Evolutionary conservation across 2,329 filamentous ascomycete species (phyloP), one percentile per base, ranked within the genome.

Genomic region (Sphaerostilbella broomeana): DNA sequence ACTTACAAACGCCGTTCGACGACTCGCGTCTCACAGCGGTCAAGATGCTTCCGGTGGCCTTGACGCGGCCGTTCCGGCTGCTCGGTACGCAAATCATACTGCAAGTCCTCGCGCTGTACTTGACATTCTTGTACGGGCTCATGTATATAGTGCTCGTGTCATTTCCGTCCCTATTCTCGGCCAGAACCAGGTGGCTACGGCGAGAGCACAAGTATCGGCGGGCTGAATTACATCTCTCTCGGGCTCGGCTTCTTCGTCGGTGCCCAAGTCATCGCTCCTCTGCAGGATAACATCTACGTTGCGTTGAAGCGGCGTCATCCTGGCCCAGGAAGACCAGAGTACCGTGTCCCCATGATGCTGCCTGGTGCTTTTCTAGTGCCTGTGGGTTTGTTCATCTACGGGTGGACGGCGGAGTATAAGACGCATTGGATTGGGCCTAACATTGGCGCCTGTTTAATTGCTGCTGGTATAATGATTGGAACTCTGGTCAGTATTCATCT

Each of bases 31-130:
- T 45, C 5, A 54, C 57, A 5, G 24, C 54, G 22, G 56, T 56
- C n/a, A 76, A 82, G 45, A 46, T 36, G 7, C 32, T 46, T 21
- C 24, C 70, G 28, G 82, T 79, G 46, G 84, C 81, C 50, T 63
- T 84, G 6, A 52, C 81, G 17, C 72, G 79, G 0, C 82, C 81
- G 0, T 69, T 84, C 37, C 72, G 77, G 47, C 63, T 86, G 26
- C 68, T 86, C 13, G 57, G 62, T 34, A 83, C 51, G 12, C 50
- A 78, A 15, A 80, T 80, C 2, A 84, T 85, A 44, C 79, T 79
- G 57, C 75, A 82, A 50, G 65, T 81, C 9, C 66, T 85, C 28
- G 73, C 79, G 1, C 53, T 84, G 0, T 84, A 84, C 55, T 74
- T 77, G n/a, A 73, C 68, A 30, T 84, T 83, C 52, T 69, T 71